Base-by-base conservation (phyloP, 2,329 filamentous ascomycete species). In the Cadophora gregata region DNA sequence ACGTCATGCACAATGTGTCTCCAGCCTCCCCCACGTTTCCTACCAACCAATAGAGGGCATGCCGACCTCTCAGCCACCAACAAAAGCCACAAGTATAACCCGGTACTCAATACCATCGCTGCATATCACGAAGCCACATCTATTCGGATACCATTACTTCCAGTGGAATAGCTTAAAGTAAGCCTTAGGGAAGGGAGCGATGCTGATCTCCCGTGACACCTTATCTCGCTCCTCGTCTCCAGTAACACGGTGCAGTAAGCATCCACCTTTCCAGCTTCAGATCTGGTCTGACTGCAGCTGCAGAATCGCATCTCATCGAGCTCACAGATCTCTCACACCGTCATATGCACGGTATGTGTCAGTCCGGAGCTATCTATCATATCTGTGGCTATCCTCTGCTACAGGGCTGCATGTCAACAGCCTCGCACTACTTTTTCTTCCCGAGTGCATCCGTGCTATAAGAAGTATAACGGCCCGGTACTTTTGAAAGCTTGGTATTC, bases 1-100 rank as follows among this genome's bases (percentile, higher is more conserved):
- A 19, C 27, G 61, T 27, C 19, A n/a, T 12, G 58, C 24, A 47
- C 21, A 33, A n/a, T 21, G 4, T 5, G n/a, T 63, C 21, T 45
- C 33, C 42, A 62, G 48, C 56, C 33, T 14, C 38, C 16, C 53
- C 53, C 50, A 25, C 31, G 25, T 42, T 60, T 33, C 62, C 24
- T 53, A 12, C 36, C 55, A 63, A 42, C 69, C 67, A 69, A 69
- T 73, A 21, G 63, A 71, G 70, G 70, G 16, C 60, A 66, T 60
- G 69, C 71, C 71, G 71, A 69, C 65, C 25, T 58, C 61, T 65
- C 69, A 72, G 69, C 71, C 69, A 70, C 69, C 60, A 12, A 62
- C 16, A 59, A 33, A 59, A 70, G 66, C 68, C 68, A 70, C 65
- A 25, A 25, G 25, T 31, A 10, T 51, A 47, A 47, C 19, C 19